These are phyloP conservation scores for Wickerhamiella qilinensis DNA, from an alignment of 805 yeast species.

Conservation along the genomic window DNA sequence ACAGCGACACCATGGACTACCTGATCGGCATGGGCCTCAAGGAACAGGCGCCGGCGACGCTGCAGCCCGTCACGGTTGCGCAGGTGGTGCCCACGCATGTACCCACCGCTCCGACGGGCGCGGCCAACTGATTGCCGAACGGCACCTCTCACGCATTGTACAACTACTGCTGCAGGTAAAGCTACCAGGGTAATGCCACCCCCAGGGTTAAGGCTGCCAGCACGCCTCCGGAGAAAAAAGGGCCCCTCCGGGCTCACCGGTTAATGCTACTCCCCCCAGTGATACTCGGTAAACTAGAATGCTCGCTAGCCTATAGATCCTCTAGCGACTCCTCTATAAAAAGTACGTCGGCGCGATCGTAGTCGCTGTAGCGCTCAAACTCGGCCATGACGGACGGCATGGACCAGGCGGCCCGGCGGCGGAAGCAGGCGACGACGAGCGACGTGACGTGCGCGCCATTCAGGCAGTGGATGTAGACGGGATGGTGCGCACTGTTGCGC, in stretches of 20 bases:
- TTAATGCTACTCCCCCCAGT: too few relatives aligned
- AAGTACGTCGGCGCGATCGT: conserved; percentile 64
- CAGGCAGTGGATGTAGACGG: conserved; percentile 70
- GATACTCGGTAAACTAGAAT: too few relatives aligned
- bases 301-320: too few relatives aligned
- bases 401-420: conserved; percentile 79
- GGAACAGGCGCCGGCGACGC: conserved; percentile 3
- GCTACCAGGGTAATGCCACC: too few relatives aligned
- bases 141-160: not conserved
- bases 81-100: not conserved
- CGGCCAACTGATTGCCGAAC: too few relatives aligned
- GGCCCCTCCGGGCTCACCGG: too few relatives aligned
- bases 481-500: conserved; percentile 42
- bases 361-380: conserved; percentile 58
- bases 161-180: not conserved
- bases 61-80: not conserved
- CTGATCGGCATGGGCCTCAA: conserved; percentile 26
- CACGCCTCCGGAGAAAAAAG: too few relatives aligned
- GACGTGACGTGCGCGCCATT: conserved; percentile 85
- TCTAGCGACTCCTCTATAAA: conserved; percentile 77
- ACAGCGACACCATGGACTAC: conserved; percentile 21
- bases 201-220: too few relatives aligned
- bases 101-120: too few relatives aligned
- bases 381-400: conserved; percentile 76
- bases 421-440: conserved; percentile 66